Evolutionary conservation across 441 rosid species (phyloP).

Genomic region (Erodium texanum): DNA sequence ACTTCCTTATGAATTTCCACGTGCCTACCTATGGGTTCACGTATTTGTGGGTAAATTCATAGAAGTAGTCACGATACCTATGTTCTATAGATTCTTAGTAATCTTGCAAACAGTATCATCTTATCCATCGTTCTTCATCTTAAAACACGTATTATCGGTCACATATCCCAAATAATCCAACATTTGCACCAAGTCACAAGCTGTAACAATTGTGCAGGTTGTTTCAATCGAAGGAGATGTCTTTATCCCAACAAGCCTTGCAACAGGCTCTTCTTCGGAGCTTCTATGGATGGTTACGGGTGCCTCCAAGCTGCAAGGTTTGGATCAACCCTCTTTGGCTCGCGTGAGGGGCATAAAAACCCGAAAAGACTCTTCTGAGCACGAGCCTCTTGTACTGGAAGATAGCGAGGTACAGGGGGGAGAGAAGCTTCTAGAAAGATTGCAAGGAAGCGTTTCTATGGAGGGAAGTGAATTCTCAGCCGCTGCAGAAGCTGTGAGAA

Average conservation of each 20-base stretch:
- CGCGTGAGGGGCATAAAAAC: slow-evolving; percentile 42
- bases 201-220: slow-evolving; percentile 29
- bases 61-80: too few species aligned
- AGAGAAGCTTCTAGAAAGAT: slow-evolving; percentile 47
- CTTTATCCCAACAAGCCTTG: slow-evolving; percentile 67
- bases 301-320: slow-evolving; percentile 50
- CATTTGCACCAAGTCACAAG: background rate
- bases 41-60: too few species aligned
- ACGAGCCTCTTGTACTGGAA: slow-evolving; percentile 27
- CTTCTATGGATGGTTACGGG: slow-evolving; percentile 71
- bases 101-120: too few species aligned
- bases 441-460: slow-evolving; percentile 57
- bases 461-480: slow-evolving; percentile 51
- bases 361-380: slow-evolving; percentile 15
- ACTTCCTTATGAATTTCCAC: too few species aligned
- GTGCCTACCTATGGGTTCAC: too few species aligned
- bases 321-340: slow-evolving; percentile 38
- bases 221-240: slow-evolving; percentile 38
- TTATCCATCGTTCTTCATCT: too few species aligned
- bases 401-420: slow-evolving; percentile 59
- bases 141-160: too few species aligned
- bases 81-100: too few species aligned
- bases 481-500: slow-evolving; percentile 70
- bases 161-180: too few species aligned
- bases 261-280: slow-evolving; percentile 29